These are phyloP conservation scores for Plasmodium coatneyi DNA, from an alignment of 169 alveolate species.

Conservation along the genomic window DNA sequence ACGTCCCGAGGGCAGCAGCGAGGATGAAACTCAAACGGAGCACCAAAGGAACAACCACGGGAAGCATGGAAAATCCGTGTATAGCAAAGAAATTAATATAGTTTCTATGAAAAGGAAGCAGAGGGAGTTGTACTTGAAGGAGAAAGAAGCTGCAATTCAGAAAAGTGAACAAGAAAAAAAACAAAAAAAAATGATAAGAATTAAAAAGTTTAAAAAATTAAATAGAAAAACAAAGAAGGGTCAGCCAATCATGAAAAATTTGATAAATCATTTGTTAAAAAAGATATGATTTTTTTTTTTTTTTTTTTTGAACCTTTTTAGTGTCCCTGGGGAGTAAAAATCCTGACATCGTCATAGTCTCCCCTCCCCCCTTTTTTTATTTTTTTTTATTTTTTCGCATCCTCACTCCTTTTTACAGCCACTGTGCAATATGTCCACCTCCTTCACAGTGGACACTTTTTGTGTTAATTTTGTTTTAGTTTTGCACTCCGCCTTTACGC, in stretches of 20 bases:
- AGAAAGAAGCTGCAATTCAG: conserved; percentile 4
- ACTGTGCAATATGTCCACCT: background rate
- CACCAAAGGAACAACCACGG: background rate
- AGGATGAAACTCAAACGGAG: background rate
- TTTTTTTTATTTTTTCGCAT: background rate
- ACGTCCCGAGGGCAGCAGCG: background rate
- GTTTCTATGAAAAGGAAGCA: background rate
- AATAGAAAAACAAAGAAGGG: conserved; percentile 30
- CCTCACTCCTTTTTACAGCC: background rate
- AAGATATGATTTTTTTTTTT: conserved; percentile 21
- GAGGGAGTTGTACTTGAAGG: background rate
- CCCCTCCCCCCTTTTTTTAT: background rate
- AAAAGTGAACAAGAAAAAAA: conserved; percentile 13
- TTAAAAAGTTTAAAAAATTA: conserved; percentile 17
- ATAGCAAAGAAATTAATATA: conserved; percentile 11
- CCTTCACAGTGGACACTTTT: background rate
- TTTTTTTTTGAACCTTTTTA: background rate
- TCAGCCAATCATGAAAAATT: conserved; percentile 63
- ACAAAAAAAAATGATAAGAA: conserved; percentile 11
- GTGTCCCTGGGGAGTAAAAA: background rate
- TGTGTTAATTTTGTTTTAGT: background rate
- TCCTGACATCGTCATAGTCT: background rate
- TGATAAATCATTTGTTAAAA: conserved; percentile 56
- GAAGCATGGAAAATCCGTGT: background rate
- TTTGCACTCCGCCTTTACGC: no score